Base-by-base conservation (phyloP, 208 protist species). In the Acanthamoeba polyphaga region DNA sequence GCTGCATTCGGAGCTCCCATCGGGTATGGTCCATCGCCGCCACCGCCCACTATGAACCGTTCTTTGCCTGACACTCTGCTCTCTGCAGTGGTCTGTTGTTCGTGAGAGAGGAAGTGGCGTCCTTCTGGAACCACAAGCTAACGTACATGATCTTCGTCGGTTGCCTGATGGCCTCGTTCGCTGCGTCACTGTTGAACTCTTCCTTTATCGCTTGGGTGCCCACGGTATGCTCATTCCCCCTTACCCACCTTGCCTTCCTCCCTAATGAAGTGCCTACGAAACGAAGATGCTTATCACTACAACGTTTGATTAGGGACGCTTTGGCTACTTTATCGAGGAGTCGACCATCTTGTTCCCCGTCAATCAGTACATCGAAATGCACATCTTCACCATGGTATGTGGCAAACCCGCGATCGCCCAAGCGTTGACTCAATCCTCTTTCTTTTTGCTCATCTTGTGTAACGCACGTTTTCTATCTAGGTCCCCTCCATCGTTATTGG, bases 1-100 rank as follows among this genome's bases (percentile, higher is more conserved):
- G 98, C 98, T 0, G 99, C 98, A n/a, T 99, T 99, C 96, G 98
- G 98, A 15, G 98, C 99, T 9, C 99, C 99, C 1, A 99, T 99
- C 95, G 99, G 98, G 72, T 80, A 80, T 60, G 55, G 19, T 22
- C 17, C 72, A 80, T 32, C 62, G 9, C 27, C 13, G 27, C 12
- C 58, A 6, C 22, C 58, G 4, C 46, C 7, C 46, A 49, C 46
- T 49, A 38, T 38, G 34, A 8, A 8, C 46, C 9, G 46, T 49
- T 68, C 62, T 32, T 68, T 12, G 62, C 1, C 62, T 68, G 62
- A 68, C 27, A 0, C 8, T 1, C n/a, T 68, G 62, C 62, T 29
- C 27, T 13, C 27, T 22, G 62, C 72, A 80, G 72, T 51, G 99
- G 99, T 13, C 95, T 99, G 46, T 97, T 99, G n/a, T 99, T 99